These are phyloP conservation scores for Penicillium hordei DNA, from an alignment of 2,329 filamentous ascomycete species.

Conservation along the genomic window DNA sequence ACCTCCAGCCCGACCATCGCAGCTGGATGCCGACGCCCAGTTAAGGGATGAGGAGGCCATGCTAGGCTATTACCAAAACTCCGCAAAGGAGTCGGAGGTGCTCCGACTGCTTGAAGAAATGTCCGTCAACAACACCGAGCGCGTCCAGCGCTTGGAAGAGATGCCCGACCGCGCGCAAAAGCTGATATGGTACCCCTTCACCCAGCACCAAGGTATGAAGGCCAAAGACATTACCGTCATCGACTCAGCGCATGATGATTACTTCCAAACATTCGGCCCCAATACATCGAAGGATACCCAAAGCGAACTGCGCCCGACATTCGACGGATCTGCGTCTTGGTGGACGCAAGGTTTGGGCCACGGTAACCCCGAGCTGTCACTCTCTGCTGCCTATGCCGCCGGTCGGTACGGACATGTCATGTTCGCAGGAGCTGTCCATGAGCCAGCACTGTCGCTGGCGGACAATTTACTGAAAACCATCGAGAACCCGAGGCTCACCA, in stretches of 20 bases:
- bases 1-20: constrained; percentile 54
- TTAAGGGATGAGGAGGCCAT: constrained; percentile 58
- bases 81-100: constrained; percentile 44
- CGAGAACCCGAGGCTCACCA: constrained; percentile 63
- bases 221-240: constrained; percentile 68
- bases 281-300: constrained; percentile 19
- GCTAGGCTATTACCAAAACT: constrained; percentile 61
- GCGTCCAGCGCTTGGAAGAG: constrained; percentile 59
- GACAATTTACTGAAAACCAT: constrained; percentile 61
- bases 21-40: constrained; percentile 31
- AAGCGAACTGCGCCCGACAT: constrained; percentile 60
- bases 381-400: constrained; percentile 77
- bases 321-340: constrained; percentile 85
- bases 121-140: constrained; percentile 53
- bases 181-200: constrained; percentile 83
- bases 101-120: constrained; percentile 53
- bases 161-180: constrained; percentile 63
- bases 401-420: constrained; percentile 86
- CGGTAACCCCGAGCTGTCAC: constrained; percentile 67
- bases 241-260: constrained; percentile 76
- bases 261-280: constrained; percentile 64
- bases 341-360: constrained; percentile 89
- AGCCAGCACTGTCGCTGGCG: constrained; percentile 70
- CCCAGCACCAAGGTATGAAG: constrained; percentile 68
- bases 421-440: constrained; percentile 78